A percentile compares a stretch with the other conserved stretches of the same genome.
Conservation (phyloP, 192 early-diverging fungal species). For the Borealophlyctis nickersoniae region DNA sequence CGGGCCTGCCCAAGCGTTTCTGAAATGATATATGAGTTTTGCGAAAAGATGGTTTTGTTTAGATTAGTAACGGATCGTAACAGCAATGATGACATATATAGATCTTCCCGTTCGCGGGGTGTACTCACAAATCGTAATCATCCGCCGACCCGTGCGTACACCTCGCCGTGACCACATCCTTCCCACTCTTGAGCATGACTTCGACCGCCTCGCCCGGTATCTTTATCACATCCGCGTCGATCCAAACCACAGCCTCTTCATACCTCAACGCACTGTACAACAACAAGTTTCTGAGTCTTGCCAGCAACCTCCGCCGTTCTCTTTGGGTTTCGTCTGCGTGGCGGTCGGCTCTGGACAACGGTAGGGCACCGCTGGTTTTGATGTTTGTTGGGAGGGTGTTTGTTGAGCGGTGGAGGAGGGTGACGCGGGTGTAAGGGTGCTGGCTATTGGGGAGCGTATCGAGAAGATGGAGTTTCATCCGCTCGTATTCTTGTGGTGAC, state of each 20-base stretch:
- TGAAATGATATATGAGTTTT: background rate
- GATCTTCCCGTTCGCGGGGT: background rate
- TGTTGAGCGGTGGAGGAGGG: background rate
- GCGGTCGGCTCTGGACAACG: constrained; percentile 10
- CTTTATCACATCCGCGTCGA: constrained; percentile 34
- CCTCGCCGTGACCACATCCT: constrained; percentile 36
- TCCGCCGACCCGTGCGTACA: constrained; percentile 14
- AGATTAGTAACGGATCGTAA: too few species aligned
- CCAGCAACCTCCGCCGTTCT: constrained; percentile 28
- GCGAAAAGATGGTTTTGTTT: background rate
- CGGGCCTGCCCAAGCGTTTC: constrained; percentile 17
- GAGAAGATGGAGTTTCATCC: background rate
- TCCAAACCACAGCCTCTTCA: constrained; percentile 36
- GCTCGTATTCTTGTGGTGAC: background rate
- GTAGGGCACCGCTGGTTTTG: too few species aligned
- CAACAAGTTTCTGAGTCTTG: constrained; percentile 29
- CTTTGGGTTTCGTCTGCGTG: constrained; percentile 22
- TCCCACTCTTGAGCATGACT: constrained; percentile 29
- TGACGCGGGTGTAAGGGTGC: background rate
- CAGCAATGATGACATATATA: too few species aligned
- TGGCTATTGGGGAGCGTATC: background rate
- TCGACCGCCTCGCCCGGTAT: constrained; percentile 25
- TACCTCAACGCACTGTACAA: constrained; percentile 7
- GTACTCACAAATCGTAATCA: constrained; percentile 4
- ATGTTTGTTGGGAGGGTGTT: background rate